A percentile compares a stretch with the other conserved stretches of the same genome.
Evolutionary conservation across 495 filamentous ascomycete genomes (phyloP).

Genomic region (Neurospora tetrasperma): DNA sequence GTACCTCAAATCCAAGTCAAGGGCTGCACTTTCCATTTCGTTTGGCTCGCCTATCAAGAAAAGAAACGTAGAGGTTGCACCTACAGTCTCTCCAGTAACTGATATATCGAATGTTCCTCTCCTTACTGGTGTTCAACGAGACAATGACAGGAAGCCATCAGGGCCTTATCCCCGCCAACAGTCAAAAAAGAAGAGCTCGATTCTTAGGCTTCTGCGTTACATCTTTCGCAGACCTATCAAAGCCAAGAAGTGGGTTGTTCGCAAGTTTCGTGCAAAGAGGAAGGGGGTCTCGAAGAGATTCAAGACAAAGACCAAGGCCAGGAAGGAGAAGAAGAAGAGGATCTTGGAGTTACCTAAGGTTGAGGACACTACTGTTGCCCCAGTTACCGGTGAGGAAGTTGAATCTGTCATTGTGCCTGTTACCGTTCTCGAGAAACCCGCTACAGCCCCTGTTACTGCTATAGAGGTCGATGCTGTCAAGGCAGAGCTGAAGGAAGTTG

Average conservation of each 20-base stretch:
- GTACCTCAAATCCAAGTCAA: neutral
- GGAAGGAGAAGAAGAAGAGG: neutral
- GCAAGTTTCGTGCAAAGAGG: conserved; percentile 11
- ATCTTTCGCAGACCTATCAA: conserved; percentile 3
- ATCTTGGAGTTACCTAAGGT: neutral
- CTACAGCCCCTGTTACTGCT: neutral
- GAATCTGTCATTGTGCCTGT: neutral
- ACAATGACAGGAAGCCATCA: neutral
- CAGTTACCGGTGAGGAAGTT: neutral
- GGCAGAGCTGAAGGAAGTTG: neutral
- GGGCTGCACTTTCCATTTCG: neutral
- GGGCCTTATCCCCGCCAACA: neutral
- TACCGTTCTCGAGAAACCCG: neutral
- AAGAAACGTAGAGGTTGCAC: neutral
- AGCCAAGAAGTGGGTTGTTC: conserved; percentile 17
- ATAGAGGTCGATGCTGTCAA: neutral
- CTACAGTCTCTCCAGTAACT: neutral
- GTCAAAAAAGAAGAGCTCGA: neutral
- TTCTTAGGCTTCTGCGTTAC: neutral
- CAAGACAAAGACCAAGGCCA: neutral
- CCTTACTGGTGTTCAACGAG: neutral
- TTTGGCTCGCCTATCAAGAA: neutral
- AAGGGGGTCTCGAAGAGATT: conserved; percentile 14
- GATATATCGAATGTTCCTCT: neutral
- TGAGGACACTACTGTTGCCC: neutral